Evolutionary conservation across 2,329 filamentous ascomycete genomes (phyloP).

Genomic region (Colletotrichum karsti): DNA sequence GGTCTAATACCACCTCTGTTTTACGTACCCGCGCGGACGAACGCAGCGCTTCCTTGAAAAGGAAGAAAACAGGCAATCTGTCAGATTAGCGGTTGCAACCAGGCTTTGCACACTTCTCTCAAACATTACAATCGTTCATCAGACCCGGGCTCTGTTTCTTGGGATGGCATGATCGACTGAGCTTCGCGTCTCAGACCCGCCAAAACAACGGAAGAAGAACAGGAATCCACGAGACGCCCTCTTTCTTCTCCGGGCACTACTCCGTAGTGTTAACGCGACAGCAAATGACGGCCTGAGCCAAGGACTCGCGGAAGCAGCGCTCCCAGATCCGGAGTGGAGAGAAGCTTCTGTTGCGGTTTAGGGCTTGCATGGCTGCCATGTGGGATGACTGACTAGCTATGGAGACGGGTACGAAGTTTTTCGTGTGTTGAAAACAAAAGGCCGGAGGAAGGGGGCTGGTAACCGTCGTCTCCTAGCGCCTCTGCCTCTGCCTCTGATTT

Average conservation of each 20-base stretch:
- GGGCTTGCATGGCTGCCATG: constrained; percentile 31
- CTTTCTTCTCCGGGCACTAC: not conserved
- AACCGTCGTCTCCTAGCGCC: not conserved
- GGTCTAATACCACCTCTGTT: not conserved
- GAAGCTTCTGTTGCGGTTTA: constrained; percentile 7
- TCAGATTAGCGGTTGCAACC: not conserved
- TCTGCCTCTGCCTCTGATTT: constrained; percentile 1
- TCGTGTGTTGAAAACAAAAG: not conserved
- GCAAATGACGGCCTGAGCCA: constrained; percentile 18
- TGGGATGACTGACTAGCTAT: constrained; percentile 19
- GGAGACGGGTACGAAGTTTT: constrained; percentile 4
- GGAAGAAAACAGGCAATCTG: not conserved
- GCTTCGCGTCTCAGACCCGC: constrained; percentile 7
- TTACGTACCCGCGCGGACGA: constrained; percentile 2
- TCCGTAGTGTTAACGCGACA: not conserved
- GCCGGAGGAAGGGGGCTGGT: not conserved
- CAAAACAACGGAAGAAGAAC: not conserved
- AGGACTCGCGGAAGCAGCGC: constrained; percentile 23
- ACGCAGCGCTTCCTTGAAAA: not conserved
- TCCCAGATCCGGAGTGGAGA: constrained; percentile 27
- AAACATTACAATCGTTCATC: not conserved
- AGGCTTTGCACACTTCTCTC: not conserved
- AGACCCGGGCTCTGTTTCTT: not conserved
- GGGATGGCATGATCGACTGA: not conserved
- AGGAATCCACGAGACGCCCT: not conserved